phyloP scores from a whole-genome alignment of 176 grass and related monocot species.

The Echinochloa phyllopogon region DNA sequence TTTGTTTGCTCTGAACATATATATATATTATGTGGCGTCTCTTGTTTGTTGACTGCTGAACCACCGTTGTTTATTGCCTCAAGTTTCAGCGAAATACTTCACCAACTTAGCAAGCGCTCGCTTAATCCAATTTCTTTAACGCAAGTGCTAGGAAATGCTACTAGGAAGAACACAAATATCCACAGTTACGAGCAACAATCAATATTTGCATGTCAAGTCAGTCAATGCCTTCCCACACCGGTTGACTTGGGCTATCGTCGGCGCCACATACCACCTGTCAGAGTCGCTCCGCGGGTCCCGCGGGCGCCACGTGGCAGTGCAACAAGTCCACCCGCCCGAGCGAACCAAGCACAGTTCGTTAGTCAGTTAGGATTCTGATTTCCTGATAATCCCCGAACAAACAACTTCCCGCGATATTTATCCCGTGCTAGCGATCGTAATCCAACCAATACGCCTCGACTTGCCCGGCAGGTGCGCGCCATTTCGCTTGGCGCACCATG shows the following conservation, averaged over 20 bases:
- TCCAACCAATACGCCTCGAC: neutral
- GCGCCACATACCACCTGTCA: neutral
- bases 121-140: no score
- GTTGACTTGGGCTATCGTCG: neutral
- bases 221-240: neutral
- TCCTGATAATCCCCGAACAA: neutral
- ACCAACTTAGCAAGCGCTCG: no score
- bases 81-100: no score
- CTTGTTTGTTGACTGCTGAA: no score
- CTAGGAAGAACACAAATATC: no score
- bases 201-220: neutral
- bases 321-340: neutral
- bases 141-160: no score
- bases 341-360: conserved; percentile 4
- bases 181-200: neutral
- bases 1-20: neutral
- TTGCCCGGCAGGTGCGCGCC: conserved; percentile 26
- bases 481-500: conserved; percentile 32
- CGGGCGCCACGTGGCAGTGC: neutral
- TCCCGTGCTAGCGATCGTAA: neutral
- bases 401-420: conserved; percentile 4
- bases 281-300: neutral
- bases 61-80: no score
- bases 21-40: neutral
- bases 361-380: neutral